Conservation (phyloP, 1,139 yeast species). For the Geotrichum phurueaensis region DNA sequence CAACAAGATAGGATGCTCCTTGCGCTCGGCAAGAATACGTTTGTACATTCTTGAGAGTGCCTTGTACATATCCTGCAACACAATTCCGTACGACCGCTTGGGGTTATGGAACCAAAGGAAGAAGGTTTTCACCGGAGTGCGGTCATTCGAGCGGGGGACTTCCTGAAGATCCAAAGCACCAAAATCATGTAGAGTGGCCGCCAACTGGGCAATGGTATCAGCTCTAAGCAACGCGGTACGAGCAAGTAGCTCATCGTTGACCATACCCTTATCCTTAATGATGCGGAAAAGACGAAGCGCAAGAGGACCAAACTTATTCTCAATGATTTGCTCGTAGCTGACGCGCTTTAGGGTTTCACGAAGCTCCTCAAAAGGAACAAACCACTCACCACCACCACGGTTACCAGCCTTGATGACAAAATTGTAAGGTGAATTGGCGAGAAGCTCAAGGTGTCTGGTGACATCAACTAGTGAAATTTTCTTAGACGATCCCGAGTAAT, state of each 20-base stretch:
- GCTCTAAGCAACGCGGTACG: conserved; percentile 71
- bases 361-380: conserved; percentile 36
- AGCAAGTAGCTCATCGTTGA: conserved; percentile 80
- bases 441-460: conserved; percentile 42
- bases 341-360: conserved; percentile 42
- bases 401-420: conserved; percentile 33
- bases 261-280: conserved; percentile 58
- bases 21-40: conserved; percentile 51
- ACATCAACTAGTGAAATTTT: conserved; percentile 25
- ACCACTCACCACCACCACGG: conserved; percentile 40
- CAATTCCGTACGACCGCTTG: conserved; percentile 43
- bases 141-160: conserved; percentile 83
- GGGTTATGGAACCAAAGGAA: conserved; percentile 72
- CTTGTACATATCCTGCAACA: conserved; percentile 54
- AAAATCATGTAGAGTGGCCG: conserved; percentile 34
- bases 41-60: conserved; percentile 62
- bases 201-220: conserved; percentile 56
- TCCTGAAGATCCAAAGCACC: conserved; percentile 60
- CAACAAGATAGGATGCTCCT: conserved; percentile 59
- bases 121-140: conserved; percentile 86
- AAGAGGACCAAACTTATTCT: conserved; percentile 41
- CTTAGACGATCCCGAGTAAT: conserved; percentile 6
- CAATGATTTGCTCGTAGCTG: conserved; percentile 57
- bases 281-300: conserved; percentile 64
- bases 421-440: conserved; percentile 31